A percentile compares a stretch with the other conserved stretches of the same genome.
Evolutionary conservation across 129 eudicot genomes (phyloP).

Genomic region (sunflower (Helianthus annuus)): DNA sequence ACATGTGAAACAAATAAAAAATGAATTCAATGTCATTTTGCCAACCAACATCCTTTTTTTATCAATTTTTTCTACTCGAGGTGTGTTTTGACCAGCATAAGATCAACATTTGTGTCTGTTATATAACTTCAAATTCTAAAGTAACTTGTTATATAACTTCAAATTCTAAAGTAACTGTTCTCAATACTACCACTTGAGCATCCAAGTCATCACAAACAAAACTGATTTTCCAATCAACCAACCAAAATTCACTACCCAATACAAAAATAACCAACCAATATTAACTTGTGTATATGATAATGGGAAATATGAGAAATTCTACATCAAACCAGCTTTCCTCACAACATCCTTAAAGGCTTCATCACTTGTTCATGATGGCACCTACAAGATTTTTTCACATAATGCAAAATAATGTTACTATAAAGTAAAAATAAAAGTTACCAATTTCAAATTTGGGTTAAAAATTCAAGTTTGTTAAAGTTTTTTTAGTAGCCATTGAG

Average conservation of each 20-base stretch:
- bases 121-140: background rate
- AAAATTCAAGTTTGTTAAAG: too few relatives aligned
- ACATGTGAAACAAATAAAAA: too few relatives aligned
- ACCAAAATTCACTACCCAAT: background rate
- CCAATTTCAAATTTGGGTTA: background rate
- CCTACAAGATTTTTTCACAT: conserved; percentile 44
- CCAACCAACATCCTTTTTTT: too few relatives aligned
- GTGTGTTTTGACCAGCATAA: background rate
- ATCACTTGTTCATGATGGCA: conserved; percentile 54
- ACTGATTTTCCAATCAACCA: background rate
- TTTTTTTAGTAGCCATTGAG: too few relatives aligned
- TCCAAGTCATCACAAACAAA: background rate
- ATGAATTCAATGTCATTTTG: too few relatives aligned
- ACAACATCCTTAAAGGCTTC: conserved; percentile 62
- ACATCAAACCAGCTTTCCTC: conserved; percentile 66
- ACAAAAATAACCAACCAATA: too few relatives aligned
- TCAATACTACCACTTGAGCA: background rate
- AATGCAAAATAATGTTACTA: background rate
- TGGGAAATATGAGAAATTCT: conserved; percentile 1
- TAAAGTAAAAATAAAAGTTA: background rate
- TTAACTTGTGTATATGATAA: conserved; percentile 8
- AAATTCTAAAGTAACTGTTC: too few relatives aligned
- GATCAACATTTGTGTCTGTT: background rate
- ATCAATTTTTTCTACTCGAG: too few relatives aligned
- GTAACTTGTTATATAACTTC: too few relatives aligned